Conservation (phyloP, 768 basidiomycete species). For the Crucibulum laeve region DNA sequence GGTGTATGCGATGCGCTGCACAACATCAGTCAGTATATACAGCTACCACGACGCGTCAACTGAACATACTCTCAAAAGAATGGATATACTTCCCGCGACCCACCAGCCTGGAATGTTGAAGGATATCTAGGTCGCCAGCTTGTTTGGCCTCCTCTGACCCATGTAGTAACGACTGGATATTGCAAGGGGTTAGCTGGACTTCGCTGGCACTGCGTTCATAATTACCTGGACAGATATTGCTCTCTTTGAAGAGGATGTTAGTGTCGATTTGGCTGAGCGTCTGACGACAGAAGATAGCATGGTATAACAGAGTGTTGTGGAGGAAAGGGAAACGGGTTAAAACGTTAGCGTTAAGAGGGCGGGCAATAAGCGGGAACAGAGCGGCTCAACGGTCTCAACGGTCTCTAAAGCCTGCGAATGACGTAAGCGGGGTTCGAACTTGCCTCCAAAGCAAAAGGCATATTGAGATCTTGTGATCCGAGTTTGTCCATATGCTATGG, state of each 20-base stretch:
- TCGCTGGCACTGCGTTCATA: background rate
- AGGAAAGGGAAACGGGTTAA: conserved; percentile 3
- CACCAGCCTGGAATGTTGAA: conserved; percentile 84
- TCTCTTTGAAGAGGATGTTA: conserved; percentile 30
- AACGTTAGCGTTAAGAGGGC: too few species aligned
- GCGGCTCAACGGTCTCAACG: background rate
- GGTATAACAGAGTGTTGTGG: conserved; percentile 8
- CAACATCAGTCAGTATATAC: conserved; percentile 6
- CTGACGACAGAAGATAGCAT: conserved; percentile 29
- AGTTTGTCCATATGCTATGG: too few species aligned
- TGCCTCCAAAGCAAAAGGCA: too few species aligned
- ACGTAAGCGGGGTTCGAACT: conserved; percentile 11
- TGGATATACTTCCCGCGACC: conserved; percentile 94
- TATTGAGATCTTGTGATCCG: too few species aligned
- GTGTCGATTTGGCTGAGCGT: conserved; percentile 19
- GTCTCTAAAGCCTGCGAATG: conserved; percentile 6
- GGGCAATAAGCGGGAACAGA: background rate
- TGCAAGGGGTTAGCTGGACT: background rate
- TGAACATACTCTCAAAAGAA: conserved; percentile 73
- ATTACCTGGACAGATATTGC: conserved; percentile 63
- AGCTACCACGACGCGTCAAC: background rate
- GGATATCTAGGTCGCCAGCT: conserved; percentile 70
- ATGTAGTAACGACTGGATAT: conserved; percentile 75
- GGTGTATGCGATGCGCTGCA: conserved; percentile 82
- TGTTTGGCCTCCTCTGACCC: conserved; percentile 89